phyloP scores from a whole-genome alignment of 257 asterid genomes.

The Sherardia arvensis region DNA sequence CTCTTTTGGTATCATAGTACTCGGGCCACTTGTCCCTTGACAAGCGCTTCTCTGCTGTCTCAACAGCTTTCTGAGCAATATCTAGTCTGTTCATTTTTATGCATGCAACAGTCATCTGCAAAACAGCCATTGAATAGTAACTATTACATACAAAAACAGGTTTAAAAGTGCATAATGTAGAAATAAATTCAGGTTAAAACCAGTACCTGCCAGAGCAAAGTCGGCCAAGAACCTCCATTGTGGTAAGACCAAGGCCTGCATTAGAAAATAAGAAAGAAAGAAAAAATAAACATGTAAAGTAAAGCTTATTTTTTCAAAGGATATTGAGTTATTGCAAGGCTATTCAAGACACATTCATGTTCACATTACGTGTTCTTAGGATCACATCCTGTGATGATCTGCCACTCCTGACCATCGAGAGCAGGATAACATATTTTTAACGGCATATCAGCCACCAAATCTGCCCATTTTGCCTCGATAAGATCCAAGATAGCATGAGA shows the following conservation, averaged over 20 bases:
- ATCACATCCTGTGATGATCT: constrained; percentile 65
- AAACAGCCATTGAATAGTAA: neutral
- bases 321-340: neutral
- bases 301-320: neutral
- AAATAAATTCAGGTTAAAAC: neutral
- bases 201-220: constrained; percentile 71
- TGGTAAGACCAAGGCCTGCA: constrained; percentile 83
- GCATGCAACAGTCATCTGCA: constrained; percentile 69
- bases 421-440: constrained; percentile 74
- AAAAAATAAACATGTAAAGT: neutral
- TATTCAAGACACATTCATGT: neutral
- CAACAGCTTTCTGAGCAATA: constrained; percentile 56
- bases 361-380: constrained; percentile 66
- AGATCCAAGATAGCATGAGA: constrained; percentile 66
- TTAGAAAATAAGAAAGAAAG: constrained; percentile 1
- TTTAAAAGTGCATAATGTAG: neutral
- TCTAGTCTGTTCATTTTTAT: constrained; percentile 67
- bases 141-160: neutral
- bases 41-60: constrained; percentile 51
- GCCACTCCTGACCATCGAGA: constrained; percentile 72
- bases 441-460: constrained; percentile 72
- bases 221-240: constrained; percentile 79
- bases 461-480: constrained; percentile 62
- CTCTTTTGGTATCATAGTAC: constrained; percentile 59
- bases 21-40: constrained; percentile 68